Conservation (phyloP, 2,329 filamentous ascomycete genomes). For the Rhinocladiella mackenziei region DNA sequence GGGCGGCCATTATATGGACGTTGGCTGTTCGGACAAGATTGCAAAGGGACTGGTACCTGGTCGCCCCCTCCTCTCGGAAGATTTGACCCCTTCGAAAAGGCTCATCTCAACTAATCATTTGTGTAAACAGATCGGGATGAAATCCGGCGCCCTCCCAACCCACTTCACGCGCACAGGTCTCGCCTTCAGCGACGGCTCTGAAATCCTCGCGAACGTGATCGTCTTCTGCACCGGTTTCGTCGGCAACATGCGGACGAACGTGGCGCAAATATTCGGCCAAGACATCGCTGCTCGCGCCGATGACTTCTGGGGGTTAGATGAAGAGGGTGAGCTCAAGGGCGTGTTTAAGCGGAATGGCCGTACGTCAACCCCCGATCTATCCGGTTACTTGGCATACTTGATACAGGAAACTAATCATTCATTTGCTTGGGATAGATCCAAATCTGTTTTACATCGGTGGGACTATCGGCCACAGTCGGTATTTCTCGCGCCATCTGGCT, state of each 20-base stretch:
- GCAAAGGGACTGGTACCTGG: slow-evolving; percentile 35
- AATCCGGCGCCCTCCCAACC: slow-evolving; percentile 36
- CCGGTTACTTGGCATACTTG: neutral
- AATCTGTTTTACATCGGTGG: slow-evolving; percentile 46
- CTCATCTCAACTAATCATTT: neutral
- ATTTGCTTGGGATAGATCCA: slow-evolving; percentile 25
- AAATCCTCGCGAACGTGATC: slow-evolving; percentile 45
- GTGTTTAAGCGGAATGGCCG: slow-evolving; percentile 40
- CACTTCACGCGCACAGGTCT: slow-evolving; percentile 40
- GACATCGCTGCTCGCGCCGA: slow-evolving; percentile 40
- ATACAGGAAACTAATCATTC: neutral
- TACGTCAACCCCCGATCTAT: slow-evolving; percentile 29
- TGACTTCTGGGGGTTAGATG: slow-evolving; percentile 45
- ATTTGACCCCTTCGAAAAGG: neutral
- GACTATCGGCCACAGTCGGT: slow-evolving; percentile 39
- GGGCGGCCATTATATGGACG: slow-evolving; percentile 49
- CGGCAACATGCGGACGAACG: slow-evolving; percentile 39
- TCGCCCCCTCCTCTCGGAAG: slow-evolving; percentile 8
- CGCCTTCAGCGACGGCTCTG: slow-evolving; percentile 42
- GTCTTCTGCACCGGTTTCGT: slow-evolving; percentile 48
- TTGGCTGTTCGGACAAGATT: slow-evolving; percentile 43
- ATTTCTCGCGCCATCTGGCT: slow-evolving; percentile 43
- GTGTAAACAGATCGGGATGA: slow-evolving; percentile 42
- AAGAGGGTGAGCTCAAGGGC: slow-evolving; percentile 46
- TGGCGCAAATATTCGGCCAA: slow-evolving; percentile 39